phyloP scores from a whole-genome alignment of 371 early-diverging fungal species.

The Catenaria anguillulae region DNA sequence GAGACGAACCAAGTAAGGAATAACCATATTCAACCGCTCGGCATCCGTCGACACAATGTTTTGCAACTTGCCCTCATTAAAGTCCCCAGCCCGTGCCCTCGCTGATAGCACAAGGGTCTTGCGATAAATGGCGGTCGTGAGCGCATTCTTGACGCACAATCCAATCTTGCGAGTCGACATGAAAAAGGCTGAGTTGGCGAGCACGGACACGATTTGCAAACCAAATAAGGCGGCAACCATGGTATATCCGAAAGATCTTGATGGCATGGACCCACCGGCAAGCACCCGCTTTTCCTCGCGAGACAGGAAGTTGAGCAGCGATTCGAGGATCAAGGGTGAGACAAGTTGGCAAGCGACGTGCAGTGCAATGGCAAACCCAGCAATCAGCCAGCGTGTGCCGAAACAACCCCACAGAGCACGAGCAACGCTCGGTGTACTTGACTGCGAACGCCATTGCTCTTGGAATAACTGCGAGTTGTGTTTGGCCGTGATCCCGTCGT shows the following conservation, averaged over 20 bases:
- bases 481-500: not conserved
- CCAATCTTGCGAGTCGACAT: slow-evolving; percentile 19
- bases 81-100: slow-evolving; percentile 22
- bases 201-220: not conserved
- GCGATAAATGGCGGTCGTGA: slow-evolving; percentile 42
- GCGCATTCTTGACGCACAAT: slow-evolving; percentile 25
- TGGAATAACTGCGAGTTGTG: not conserved
- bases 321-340: not conserved
- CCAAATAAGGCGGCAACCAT: not conserved
- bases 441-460: not conserved
- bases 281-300: too few relatives aligned
- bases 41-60: slow-evolving; percentile 75
- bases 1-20: slow-evolving; percentile 46
- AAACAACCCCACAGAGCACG: not conserved
- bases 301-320: not conserved
- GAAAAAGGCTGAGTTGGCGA: not conserved
- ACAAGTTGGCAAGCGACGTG: not conserved
- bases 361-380: not conserved
- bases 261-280: not conserved
- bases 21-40: slow-evolving; percentile 28
- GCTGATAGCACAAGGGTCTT: slow-evolving; percentile 40
- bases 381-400: not conserved
- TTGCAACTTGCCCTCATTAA: slow-evolving; percentile 51
- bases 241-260: not conserved
- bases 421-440: not conserved